Evolutionary conservation across 805 yeast species (phyloP), one percentile per base, ranked within the genome.

Genomic region (Ogataea pilisensis): DNA sequence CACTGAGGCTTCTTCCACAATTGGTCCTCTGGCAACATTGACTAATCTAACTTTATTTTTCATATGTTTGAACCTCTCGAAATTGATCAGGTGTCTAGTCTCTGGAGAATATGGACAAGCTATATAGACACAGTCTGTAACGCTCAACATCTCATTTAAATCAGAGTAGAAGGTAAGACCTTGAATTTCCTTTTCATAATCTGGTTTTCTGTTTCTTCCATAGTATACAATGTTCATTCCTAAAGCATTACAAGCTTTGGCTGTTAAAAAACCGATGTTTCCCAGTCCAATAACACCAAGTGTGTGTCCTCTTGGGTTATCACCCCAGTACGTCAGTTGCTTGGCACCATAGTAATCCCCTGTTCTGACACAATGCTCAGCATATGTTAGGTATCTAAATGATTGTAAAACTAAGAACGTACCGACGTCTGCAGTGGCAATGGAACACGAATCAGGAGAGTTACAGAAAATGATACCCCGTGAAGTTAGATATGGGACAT

Each of bases 201-300:
- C 57, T 2, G 49, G 51, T 27, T 65, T 61, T 16, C 55, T 48
- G 8, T 54, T 45, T 42, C 74, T 54, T 48, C 70, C 72, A 43
- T 67, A 68, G 41, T 72, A 72, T 2, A 62, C 55, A 8, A 70
- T 63, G 4, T 66, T 64, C 68, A 70, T 69, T 1, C 76, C 76
- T 37, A 73, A 45, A 8, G 70, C 63, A 13, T 62, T 53, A 46
- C 73, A 67, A 24, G 70, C 63, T 33, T 57, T 58, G 3, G 75
- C 75, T 3, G 69, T 69, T 13, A 65, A 54, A 32, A 59, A 46
- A 4, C 77, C 77, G 46, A 73, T 73, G 42, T 70, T 70, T 14
- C 78, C 78, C 5, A 73, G 48, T 0, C 78, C 78, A 25, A 73
- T 50, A 16, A 73, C 64, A 5, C 78, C 78, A 34, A 73, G 50